These are phyloP conservation scores for Lentinula aciculospora DNA, from an alignment of 768 basidiomycete genomes.

Conservation along the genomic window DNA sequence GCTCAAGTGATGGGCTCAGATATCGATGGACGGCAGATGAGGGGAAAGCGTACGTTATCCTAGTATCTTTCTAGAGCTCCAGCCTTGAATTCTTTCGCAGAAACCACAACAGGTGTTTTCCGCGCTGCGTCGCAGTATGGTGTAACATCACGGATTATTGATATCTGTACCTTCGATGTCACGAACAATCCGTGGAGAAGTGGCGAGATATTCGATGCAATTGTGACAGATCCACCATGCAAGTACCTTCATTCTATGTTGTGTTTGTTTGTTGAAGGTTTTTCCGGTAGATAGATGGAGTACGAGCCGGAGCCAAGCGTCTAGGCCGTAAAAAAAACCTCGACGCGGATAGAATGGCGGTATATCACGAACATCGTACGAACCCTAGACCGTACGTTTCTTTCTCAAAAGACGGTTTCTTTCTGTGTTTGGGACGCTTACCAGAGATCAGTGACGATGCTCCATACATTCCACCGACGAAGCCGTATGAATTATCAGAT, in stretches of 20 bases:
- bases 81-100: constrained; percentile 15
- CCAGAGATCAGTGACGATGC: constrained; percentile 39
- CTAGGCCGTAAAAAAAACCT: constrained; percentile 61
- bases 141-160: constrained; percentile 64
- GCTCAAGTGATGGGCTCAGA: constrained; percentile 87
- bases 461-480: constrained; percentile 84
- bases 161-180: constrained; percentile 90
- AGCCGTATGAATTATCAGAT: constrained; percentile 86
- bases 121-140: constrained; percentile 85
- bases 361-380: constrained; percentile 30
- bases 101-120: constrained; percentile 60
- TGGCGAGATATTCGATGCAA: constrained; percentile 89
- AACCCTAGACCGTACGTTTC: constrained; percentile 34
- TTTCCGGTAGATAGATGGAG: constrained; percentile 60
- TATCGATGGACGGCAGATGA: constrained; percentile 96
- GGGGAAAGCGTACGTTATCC: constrained; percentile 68
- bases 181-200: constrained; percentile 86
- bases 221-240: constrained; percentile 95
- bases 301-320: constrained; percentile 82
- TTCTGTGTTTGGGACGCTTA: neutral
- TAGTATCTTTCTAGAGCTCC: neutral
- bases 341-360: constrained; percentile 28
- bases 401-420: neutral
- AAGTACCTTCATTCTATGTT: constrained; percentile 21
- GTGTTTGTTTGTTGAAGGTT: neutral